Evolutionary conservation across 192 early-diverging fungal genomes (phyloP).

Genomic region (Backusella tarrabulga): DNA sequence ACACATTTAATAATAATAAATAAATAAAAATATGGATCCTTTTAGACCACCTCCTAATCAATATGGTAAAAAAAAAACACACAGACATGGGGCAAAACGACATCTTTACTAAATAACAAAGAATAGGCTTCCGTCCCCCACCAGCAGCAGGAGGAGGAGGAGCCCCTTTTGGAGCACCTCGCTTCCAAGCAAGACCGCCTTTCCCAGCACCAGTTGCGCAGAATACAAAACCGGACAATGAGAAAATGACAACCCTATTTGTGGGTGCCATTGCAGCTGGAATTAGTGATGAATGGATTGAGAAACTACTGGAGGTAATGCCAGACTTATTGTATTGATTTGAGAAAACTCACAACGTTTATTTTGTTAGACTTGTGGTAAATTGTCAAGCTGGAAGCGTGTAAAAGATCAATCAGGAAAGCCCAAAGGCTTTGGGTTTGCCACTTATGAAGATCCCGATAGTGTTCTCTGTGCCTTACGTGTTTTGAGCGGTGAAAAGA

Average conservation of each 20-base stretch:
- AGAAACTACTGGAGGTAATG: conserved; percentile 58
- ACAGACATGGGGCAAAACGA: too few relatives aligned
- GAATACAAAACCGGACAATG: conserved; percentile 30
- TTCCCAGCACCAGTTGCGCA: background rate
- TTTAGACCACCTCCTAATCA: conserved; percentile 15
- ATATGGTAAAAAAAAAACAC: background rate
- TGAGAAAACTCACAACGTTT: background rate
- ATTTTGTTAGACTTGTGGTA: conserved; percentile 61
- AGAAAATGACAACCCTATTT: conserved; percentile 70
- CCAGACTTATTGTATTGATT: background rate
- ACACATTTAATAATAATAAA: background rate
- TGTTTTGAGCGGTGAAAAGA: conserved; percentile 57
- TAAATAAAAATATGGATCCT: conserved; percentile 6
- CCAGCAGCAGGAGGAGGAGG: background rate
- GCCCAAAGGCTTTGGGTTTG: conserved; percentile 74
- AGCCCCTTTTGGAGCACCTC: background rate
- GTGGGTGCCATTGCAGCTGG: conserved; percentile 70
- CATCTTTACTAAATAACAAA: background rate
- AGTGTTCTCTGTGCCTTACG: conserved; percentile 62
- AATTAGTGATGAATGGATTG: conserved; percentile 64
- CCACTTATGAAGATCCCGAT: conserved; percentile 65
- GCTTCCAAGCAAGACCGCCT: background rate
- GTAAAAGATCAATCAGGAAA: conserved; percentile 60
- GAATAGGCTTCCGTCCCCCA: conserved; percentile 4
- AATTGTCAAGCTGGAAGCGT: conserved; percentile 66